These are phyloP conservation scores for Oemleria cerasiformis DNA, from an alignment of 306 rosid species.

Conservation along the genomic window DNA sequence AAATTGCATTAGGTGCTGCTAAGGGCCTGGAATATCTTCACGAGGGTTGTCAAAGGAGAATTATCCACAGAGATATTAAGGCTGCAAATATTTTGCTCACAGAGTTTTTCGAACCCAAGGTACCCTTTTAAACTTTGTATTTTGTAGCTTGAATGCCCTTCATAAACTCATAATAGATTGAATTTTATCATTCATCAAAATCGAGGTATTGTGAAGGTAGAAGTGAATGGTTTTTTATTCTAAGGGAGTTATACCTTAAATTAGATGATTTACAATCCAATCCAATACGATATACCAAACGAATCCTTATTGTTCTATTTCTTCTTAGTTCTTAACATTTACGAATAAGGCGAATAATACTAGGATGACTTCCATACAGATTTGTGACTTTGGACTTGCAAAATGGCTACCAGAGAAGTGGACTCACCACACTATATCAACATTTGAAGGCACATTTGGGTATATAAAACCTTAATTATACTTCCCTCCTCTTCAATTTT, in stretches of 20 bases:
- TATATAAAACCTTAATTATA: slow-evolving; percentile 30
- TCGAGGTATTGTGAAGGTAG: too few species aligned
- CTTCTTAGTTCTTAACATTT: background rate
- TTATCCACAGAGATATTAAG: slow-evolving; percentile 93
- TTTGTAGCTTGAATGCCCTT: slow-evolving; percentile 7
- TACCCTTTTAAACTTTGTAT: slow-evolving; percentile 27
- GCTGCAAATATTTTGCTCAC: slow-evolving; percentile 95
- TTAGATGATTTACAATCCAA: too few species aligned
- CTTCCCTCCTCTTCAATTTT: slow-evolving; percentile 15
- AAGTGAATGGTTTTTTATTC: too few species aligned
- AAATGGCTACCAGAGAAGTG: slow-evolving; percentile 95
- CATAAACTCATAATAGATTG: too few species aligned
- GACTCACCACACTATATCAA: slow-evolving; percentile 84
- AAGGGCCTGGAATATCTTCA: slow-evolving; percentile 83
- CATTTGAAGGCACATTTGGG: slow-evolving; percentile 99
- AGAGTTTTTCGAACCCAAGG: slow-evolving; percentile 82
- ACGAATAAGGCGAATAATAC: background rate
- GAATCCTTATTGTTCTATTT: too few species aligned
- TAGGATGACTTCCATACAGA: slow-evolving; percentile 35
- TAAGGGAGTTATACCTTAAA: too few species aligned
- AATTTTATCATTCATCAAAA: too few species aligned
- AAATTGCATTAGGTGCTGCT: slow-evolving; percentile 80
- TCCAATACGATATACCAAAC: too few species aligned
- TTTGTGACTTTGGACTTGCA: slow-evolving; percentile 97
- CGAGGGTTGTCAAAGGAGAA: slow-evolving; percentile 88